Percentiles rank a stretch among this genome's conserved stretches.
Evolutionary conservation across 169 alveolate genomes (phyloP).

Genomic region (Nephromyces sp.): DNA sequence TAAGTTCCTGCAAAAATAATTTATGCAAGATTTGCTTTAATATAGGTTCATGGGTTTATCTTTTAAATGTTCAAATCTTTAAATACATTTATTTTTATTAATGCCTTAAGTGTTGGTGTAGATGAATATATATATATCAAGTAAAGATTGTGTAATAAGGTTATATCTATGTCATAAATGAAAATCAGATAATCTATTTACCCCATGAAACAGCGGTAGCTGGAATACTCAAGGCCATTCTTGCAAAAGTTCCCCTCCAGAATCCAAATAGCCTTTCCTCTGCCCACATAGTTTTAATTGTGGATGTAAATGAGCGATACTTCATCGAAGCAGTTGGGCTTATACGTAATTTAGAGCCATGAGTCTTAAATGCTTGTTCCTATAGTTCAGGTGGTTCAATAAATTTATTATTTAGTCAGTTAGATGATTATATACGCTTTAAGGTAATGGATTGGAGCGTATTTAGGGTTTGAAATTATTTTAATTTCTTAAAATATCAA

Average conservation of each 20-base stretch:
- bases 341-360: neutral
- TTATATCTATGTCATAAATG: too few relatives aligned
- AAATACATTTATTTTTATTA: too few relatives aligned
- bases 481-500: neutral
- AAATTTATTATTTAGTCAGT: neutral
- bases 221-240: constrained; percentile 8
- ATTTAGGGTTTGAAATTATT: neutral
- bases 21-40: too few relatives aligned
- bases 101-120: too few relatives aligned
- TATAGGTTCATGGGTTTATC: too few relatives aligned
- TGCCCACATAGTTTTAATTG: constrained; percentile 13
- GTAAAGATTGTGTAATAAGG: too few relatives aligned
- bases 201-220: constrained; percentile 17
- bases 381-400: neutral
- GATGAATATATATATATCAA: too few relatives aligned
- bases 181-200: too few relatives aligned
- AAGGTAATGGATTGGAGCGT: neutral
- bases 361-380: neutral
- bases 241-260: constrained; percentile 13
- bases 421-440: neutral
- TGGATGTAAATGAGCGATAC: constrained; percentile 8
- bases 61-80: too few relatives aligned
- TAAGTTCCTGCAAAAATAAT: too few relatives aligned
- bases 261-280: constrained; percentile 26
- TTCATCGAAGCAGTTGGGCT: neutral